phyloP scores from a whole-genome alignment of 805 yeast genomes.

The Schizosaccharomyces lindneri region DNA sequence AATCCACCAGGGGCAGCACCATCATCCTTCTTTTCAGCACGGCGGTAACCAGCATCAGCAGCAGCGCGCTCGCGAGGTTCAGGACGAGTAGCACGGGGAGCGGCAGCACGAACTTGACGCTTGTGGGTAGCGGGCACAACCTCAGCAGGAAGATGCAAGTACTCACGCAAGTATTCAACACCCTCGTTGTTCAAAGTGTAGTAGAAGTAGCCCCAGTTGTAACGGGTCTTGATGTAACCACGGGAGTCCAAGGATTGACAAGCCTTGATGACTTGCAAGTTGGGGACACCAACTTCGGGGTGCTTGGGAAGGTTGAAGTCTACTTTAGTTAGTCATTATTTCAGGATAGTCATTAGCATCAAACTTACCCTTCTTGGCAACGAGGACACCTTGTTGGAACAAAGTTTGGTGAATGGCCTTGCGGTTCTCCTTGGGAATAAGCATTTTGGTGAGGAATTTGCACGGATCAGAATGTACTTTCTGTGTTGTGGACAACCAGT shows the following conservation, averaged over 20 bases:
- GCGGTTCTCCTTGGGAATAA: constrained; percentile 99
- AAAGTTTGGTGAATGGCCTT: constrained; percentile 61
- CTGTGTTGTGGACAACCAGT: not conserved
- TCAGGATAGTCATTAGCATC: constrained; percentile 23
- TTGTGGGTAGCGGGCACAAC: constrained; percentile 95
- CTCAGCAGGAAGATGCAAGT: constrained; percentile 96
- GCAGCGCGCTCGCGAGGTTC: constrained; percentile 26
- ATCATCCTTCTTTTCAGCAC: constrained; percentile 18
- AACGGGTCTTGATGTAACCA: constrained; percentile 98
- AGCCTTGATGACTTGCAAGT: constrained; percentile 49
- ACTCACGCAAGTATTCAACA: constrained; percentile 91
- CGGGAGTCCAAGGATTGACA: constrained; percentile 95
- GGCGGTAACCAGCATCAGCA: constrained; percentile 29
- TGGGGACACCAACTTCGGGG: constrained; percentile 42
- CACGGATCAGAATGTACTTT: not conserved
- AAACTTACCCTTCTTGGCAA: constrained; percentile 50
- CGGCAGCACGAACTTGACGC: constrained; percentile 50
- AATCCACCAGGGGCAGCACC: constrained; percentile 3
- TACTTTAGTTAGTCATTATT: not conserved
- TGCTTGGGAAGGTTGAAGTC: constrained; percentile 78
- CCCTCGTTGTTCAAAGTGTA: constrained; percentile 99
- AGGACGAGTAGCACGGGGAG: constrained; percentile 12
- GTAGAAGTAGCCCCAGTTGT: constrained; percentile 99
- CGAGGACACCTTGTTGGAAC: constrained; percentile 84
- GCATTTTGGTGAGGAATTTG: constrained; percentile 29